Percentiles rank a stretch among this genome's conserved stretches.
phyloP scores from a whole-genome alignment of 163 green algal genomes.

The Botryococcus braunii region DNA sequence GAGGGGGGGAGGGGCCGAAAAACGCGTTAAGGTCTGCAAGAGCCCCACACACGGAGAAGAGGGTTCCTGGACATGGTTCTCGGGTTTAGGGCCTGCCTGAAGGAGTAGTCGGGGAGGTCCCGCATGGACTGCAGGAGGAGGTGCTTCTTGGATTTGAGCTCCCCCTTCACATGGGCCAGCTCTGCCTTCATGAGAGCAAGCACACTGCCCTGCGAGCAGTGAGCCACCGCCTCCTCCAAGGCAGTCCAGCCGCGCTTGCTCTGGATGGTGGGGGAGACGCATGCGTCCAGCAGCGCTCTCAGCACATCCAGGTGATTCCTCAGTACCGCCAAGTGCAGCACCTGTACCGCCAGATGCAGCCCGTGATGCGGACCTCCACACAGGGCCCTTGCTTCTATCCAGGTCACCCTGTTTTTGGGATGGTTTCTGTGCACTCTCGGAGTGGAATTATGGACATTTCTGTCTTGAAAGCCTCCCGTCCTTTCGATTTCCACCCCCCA shows the following conservation, averaged over 20 bases:
- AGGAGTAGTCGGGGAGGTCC: slow-evolving; percentile 44
- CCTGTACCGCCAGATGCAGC: too few species aligned
- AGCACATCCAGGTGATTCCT: slow-evolving; percentile 14
- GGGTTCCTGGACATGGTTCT: neutral
- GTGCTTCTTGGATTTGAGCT: slow-evolving; percentile 33
- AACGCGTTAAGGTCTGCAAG: neutral
- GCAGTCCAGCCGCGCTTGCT: slow-evolving; percentile 36
- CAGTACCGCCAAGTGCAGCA: slow-evolving; percentile 43
- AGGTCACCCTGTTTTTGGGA: too few species aligned
- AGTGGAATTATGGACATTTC: too few species aligned
- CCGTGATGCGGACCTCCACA: too few species aligned
- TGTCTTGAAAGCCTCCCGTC: too few species aligned
- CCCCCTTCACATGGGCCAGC: slow-evolving; percentile 7
- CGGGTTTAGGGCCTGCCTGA: slow-evolving; percentile 29
- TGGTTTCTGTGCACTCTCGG: too few species aligned
- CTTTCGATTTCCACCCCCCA: too few species aligned
- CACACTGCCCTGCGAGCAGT: slow-evolving; percentile 14
- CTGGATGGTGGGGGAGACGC: slow-evolving; percentile 13
- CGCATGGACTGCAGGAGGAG: slow-evolving; percentile 37
- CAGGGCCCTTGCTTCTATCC: too few species aligned
- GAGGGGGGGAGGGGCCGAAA: neutral
- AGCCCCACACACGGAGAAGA: neutral
- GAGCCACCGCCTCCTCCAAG: slow-evolving; percentile 40
- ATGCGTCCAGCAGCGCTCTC: slow-evolving; percentile 26
- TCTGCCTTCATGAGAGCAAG: slow-evolving; percentile 17